Percentiles rank a stretch among this genome's conserved stretches.
Evolutionary conservation across 345 rosid genomes (phyloP).

Genomic region (Clarkia xantiana): DNA sequence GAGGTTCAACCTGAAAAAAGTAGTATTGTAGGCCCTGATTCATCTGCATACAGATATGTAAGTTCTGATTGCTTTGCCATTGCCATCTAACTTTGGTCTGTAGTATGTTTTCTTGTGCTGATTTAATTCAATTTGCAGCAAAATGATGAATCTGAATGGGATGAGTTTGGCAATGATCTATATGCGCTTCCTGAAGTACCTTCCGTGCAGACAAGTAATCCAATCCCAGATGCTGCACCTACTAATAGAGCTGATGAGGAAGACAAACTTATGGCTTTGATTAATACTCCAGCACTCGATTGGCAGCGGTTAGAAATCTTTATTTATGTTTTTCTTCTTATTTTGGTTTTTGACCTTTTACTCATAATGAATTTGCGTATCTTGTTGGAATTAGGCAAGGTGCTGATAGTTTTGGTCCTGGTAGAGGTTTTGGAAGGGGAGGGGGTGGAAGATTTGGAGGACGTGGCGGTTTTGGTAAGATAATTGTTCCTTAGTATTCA

Average conservation of each 20-base stretch:
- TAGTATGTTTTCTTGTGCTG: background rate
- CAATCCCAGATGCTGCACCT: constrained; percentile 39
- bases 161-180: constrained; percentile 93
- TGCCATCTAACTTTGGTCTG: background rate
- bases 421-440: constrained; percentile 94
- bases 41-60: constrained; percentile 53
- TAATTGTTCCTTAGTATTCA: background rate
- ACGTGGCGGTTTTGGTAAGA: constrained; percentile 22
- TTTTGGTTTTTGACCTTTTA: background rate
- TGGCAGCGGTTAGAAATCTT: constrained; percentile 79
- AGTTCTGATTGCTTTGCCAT: constrained; percentile 12
- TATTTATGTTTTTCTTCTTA: background rate
- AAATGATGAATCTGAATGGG: constrained; percentile 68
- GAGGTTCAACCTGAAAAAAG: constrained; percentile 33
- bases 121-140: constrained; percentile 21
- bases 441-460: constrained; percentile 84
- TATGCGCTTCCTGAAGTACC: constrained; percentile 70
- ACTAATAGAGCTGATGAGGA: constrained; percentile 80
- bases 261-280: constrained; percentile 77
- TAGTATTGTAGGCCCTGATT: constrained; percentile 30
- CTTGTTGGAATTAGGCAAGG: constrained; percentile 47
- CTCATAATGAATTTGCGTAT: background rate
- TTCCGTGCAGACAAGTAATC: constrained; percentile 36
- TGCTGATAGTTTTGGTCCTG: constrained; percentile 67
- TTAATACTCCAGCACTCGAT: constrained; percentile 91